Conservation (phyloP, 2,329 filamentous ascomycete genomes). For the Stylonectria norvegica region DNA sequence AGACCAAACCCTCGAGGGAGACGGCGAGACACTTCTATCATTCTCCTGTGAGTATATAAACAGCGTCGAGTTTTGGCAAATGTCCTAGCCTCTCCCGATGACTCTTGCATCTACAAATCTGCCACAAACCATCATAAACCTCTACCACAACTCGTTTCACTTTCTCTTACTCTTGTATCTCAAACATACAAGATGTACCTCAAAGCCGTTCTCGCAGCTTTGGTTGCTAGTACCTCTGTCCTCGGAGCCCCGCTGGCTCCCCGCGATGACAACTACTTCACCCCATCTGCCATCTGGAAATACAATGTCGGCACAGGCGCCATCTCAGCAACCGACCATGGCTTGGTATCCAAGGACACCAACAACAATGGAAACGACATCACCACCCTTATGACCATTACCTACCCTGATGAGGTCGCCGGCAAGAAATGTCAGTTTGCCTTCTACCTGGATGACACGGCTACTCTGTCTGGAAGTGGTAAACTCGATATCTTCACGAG, state of each 20-base stretch:
- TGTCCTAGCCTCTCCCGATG: background rate
- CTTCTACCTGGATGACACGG: slow-evolving; percentile 23
- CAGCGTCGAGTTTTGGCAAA: background rate
- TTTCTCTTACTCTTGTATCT: background rate
- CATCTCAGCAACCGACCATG: slow-evolving; percentile 12
- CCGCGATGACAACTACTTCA: slow-evolving; percentile 15
- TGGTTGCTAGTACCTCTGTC: slow-evolving; percentile 17
- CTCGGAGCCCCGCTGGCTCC: slow-evolving; percentile 19
- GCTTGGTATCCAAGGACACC: slow-evolving; percentile 18
- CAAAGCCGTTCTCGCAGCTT: slow-evolving; percentile 15
- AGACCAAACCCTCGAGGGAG: too few relatives aligned
- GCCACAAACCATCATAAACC: background rate
- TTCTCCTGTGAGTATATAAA: slow-evolving; percentile 10
- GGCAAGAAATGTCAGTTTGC: slow-evolving; percentile 26
- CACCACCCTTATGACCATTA: slow-evolving; percentile 29
- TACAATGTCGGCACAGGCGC: slow-evolving; percentile 24
- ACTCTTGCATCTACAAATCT: background rate
- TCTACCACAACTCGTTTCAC: background rate
- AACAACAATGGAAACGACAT: slow-evolving; percentile 25
- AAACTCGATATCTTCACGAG: slow-evolving; percentile 30
- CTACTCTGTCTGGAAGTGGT: slow-evolving; percentile 18
- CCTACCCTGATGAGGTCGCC: slow-evolving; percentile 18
- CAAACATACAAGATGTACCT: slow-evolving; percentile 18
- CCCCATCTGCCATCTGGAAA: slow-evolving; percentile 18
- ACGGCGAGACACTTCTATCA: too few relatives aligned